Conservation (phyloP, 1,139 yeast species). For the Candida sanyaensis region DNA sequence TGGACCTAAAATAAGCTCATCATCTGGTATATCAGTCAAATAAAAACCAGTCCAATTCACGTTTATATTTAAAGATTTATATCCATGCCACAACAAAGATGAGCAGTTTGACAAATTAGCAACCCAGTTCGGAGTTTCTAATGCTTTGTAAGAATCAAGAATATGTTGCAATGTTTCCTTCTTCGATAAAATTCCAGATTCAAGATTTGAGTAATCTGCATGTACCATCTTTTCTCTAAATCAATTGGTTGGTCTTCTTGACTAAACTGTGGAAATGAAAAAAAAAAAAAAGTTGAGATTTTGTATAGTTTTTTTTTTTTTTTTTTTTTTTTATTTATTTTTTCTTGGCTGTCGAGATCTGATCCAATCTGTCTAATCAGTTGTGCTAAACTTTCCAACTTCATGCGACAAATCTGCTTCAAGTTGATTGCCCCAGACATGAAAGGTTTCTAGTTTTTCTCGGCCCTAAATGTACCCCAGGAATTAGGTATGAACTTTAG, state of each 20-base stretch:
- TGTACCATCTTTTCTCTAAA: conserved; percentile 32
- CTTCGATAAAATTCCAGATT: conserved; percentile 32
- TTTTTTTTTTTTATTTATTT: too few species aligned
- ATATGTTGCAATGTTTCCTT: conserved; percentile 61
- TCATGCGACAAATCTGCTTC: too few species aligned
- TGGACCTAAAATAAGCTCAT: conserved; percentile 77
- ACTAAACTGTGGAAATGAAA: background rate
- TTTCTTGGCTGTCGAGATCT: too few species aligned
- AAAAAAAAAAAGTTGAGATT: background rate
- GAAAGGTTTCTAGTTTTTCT: too few species aligned
- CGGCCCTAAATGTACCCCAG: too few species aligned
- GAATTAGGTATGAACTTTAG: too few species aligned
- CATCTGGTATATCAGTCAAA: conserved; percentile 32
- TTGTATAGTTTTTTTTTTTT: too few species aligned
- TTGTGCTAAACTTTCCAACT: too few species aligned
- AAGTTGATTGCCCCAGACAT: too few species aligned
- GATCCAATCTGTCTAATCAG: too few species aligned
- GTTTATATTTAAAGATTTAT: conserved; percentile 54
- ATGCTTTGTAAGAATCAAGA: conserved; percentile 63
- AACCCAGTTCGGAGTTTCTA: conserved; percentile 81
- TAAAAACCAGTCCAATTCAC: conserved; percentile 97
- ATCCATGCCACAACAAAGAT: conserved; percentile 86
- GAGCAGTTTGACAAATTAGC: conserved; percentile 85
- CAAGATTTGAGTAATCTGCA: conserved; percentile 65
- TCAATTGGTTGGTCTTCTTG: background rate